phyloP scores from a whole-genome alignment of 192 early-diverging fungal genomes.

The Diversispora epigaea region DNA sequence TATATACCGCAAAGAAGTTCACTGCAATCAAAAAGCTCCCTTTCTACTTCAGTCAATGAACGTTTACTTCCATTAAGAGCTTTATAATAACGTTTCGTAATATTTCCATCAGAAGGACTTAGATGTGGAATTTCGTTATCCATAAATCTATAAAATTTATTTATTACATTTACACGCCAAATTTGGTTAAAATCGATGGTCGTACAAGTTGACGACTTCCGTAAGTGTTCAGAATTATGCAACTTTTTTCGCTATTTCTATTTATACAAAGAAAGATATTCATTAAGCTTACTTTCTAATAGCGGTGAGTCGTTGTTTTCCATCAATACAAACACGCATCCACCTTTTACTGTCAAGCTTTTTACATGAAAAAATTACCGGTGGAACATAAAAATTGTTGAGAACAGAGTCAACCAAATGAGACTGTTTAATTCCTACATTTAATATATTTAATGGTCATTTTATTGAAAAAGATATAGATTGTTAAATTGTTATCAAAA shows the following conservation, averaged over 20 bases:
- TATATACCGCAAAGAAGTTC: constrained; percentile 34
- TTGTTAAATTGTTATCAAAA: background rate
- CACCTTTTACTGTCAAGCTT: constrained; percentile 19
- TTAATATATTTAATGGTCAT: background rate
- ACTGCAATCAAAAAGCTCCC: constrained; percentile 30
- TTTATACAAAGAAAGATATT: too few relatives aligned
- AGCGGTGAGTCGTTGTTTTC: constrained; percentile 39
- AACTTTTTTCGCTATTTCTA: too few relatives aligned
- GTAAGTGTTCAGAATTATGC: background rate
- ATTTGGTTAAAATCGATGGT: background rate
- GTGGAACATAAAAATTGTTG: constrained; percentile 39
- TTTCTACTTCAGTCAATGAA: constrained; percentile 20
- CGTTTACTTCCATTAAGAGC: background rate
- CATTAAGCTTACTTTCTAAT: constrained; percentile 30
- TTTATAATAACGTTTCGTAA: constrained; percentile 24
- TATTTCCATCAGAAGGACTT: constrained; percentile 25
- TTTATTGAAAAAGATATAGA: too few relatives aligned
- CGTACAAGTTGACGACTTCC: background rate
- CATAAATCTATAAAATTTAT: constrained; percentile 32
- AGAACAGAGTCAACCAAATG: constrained; percentile 38
- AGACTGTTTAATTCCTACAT: constrained; percentile 16
- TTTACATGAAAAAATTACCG: constrained; percentile 33
- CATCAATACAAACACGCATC: constrained; percentile 37
- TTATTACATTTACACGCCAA: too few relatives aligned
- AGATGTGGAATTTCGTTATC: constrained; percentile 37